A percentile compares a stretch with the other conserved stretches of the same genome.
Conservation (phyloP, 805 yeast genomes). For the Tetrapisispora arboricola region DNA sequence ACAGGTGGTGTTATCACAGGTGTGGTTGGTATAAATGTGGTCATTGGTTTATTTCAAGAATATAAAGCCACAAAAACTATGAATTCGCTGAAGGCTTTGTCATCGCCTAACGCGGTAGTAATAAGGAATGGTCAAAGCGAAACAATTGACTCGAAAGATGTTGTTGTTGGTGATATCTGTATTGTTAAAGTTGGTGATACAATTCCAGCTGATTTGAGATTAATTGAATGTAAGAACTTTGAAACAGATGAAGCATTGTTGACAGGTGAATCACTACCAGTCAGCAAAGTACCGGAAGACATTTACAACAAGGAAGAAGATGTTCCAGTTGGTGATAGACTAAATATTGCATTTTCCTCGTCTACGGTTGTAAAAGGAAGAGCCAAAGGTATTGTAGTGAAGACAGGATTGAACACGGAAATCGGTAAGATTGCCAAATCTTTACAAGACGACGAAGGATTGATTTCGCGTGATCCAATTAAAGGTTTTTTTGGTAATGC, state of each 20-base stretch:
- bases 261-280: constrained; percentile 92
- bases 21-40: constrained; percentile 83
- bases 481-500: constrained; percentile 33
- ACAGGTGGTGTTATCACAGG: constrained; percentile 87
- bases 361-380: constrained; percentile 92
- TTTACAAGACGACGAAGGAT: constrained; percentile 29
- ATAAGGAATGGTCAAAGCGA: constrained; percentile 68
- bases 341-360: constrained; percentile 85
- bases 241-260: constrained; percentile 85
- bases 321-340: constrained; percentile 56
- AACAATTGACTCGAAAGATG: constrained; percentile 64
- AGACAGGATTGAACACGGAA: constrained; percentile 84
- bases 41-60: constrained; percentile 94
- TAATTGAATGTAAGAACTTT: constrained; percentile 65
- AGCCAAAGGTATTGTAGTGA: constrained; percentile 85
- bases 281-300: constrained; percentile 46
- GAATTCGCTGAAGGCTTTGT: constrained; percentile 83
- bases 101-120: constrained; percentile 88
- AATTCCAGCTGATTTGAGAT: constrained; percentile 88
- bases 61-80: constrained; percentile 89
- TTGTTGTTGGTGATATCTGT: constrained; percentile 94
- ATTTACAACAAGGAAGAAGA: constrained; percentile 25
- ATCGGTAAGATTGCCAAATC: constrained; percentile 94
- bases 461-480: constrained; percentile 31
- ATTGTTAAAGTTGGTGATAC: constrained; percentile 88